A percentile compares a stretch with the other conserved stretches of the same genome.
phyloP scores from a whole-genome alignment of 352 stramenopile species.

The Pythium monospermum region DNA sequence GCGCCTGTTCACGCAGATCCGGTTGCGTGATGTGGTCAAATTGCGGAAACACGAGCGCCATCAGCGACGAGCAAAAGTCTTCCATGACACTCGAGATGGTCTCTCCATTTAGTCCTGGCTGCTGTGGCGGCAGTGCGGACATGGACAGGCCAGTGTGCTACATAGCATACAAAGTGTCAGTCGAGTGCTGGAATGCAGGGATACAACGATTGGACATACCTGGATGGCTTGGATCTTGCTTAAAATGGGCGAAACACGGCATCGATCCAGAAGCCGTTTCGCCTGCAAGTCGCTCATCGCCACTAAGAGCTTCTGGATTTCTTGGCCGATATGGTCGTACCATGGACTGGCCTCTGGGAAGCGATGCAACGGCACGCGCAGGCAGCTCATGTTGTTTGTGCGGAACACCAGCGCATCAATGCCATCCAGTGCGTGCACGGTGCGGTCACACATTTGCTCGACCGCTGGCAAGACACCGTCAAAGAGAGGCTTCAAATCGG shows the following conservation, averaged over 20 bases:
- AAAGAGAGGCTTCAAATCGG: constrained; percentile 47
- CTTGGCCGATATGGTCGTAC: constrained; percentile 24
- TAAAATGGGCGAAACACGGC: constrained; percentile 30
- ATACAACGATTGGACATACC: constrained; percentile 10
- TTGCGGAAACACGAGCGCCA: constrained; percentile 45
- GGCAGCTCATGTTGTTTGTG: constrained; percentile 69
- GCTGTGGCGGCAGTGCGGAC: background rate
- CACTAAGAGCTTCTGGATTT: constrained; percentile 33
- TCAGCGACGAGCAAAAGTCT: constrained; percentile 40
- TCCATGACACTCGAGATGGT: constrained; percentile 51
- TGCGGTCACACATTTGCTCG: constrained; percentile 45
- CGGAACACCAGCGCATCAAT: constrained; percentile 60
- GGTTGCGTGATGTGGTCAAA: constrained; percentile 52
- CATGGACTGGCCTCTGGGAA: constrained; percentile 44
- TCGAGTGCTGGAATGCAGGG: background rate
- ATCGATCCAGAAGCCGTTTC: constrained; percentile 43
- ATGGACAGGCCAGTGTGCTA: background rate
- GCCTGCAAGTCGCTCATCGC: constrained; percentile 44
- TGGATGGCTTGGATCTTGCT: constrained; percentile 35
- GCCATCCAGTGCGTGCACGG: constrained; percentile 28
- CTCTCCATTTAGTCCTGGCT: constrained; percentile 33
- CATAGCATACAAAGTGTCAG: background rate
- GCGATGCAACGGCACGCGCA: constrained; percentile 37
- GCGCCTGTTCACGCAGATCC: constrained; percentile 36
- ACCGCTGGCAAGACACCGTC: constrained; percentile 44